These are phyloP conservation scores for Magnaporthales sp. DNA, from an alignment of 2,329 filamentous ascomycete genomes.

Conservation along the genomic window DNA sequence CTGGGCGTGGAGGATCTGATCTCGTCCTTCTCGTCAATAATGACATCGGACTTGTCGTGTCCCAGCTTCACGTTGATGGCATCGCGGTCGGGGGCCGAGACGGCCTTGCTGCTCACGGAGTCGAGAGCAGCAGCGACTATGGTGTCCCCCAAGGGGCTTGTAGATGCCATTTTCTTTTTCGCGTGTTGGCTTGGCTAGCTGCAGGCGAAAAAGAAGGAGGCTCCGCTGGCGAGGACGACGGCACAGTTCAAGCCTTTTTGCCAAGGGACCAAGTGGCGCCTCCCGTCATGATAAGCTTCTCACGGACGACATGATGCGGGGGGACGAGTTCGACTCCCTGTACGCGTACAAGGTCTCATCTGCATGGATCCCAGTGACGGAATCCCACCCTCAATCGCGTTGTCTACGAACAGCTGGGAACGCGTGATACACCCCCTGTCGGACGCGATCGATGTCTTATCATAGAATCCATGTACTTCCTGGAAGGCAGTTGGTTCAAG, in stretches of 20 bases:
- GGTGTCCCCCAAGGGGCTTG: slow-evolving; percentile 9
- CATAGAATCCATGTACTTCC: neutral
- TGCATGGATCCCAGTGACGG: neutral
- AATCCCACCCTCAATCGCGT: neutral
- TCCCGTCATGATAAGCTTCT: neutral
- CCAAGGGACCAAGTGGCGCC: neutral
- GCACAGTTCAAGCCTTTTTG: neutral
- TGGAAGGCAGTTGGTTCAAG: neutral
- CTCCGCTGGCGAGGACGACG: neutral
- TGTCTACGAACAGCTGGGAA: neutral
- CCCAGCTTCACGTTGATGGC: slow-evolving; percentile 21
- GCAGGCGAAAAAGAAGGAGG: too few species aligned
- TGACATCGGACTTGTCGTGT: slow-evolving; percentile 9
- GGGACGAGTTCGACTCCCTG: neutral
- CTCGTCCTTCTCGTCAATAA: slow-evolving; percentile 15
- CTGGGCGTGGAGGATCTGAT: slow-evolving; percentile 10
- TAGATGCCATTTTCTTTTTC: neutral
- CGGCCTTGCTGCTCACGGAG: slow-evolving; percentile 20
- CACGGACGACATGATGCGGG: neutral
- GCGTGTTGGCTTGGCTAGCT: neutral
- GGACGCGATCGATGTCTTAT: neutral
- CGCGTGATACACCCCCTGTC: neutral
- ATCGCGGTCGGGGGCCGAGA: slow-evolving; percentile 18
- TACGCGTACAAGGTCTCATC: neutral
- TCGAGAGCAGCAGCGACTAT: slow-evolving; percentile 19